Base-by-base conservation (phyloP, 2,329 filamentous ascomycete species). In the Zymoseptoria pseudotritici region DNA sequence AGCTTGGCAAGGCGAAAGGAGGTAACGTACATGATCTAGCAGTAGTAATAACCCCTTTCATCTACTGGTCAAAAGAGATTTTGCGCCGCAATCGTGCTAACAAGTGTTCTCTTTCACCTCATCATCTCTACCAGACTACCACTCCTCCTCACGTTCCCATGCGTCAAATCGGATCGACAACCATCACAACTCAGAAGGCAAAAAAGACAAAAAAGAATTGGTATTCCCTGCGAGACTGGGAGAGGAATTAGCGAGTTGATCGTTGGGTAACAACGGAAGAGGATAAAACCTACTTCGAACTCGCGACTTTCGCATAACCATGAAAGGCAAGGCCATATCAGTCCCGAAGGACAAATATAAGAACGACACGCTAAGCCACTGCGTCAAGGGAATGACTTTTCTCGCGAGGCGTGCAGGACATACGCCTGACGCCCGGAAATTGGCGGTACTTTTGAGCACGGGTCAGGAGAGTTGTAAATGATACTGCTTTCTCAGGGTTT, bases 341-440 rank as follows among this genome's bases (percentile, higher is more conserved):
- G 56, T 65, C 60, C 64, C 60, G 60, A 50, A 53, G 61, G 54
- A 62, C 56, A 58, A 62, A 63, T 68, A 68, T 68, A 68, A 68
- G 66, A 68, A 68, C 66, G 66, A 68, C 66, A 68, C 66, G 66
- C 66, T 68, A 64, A 67, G 63, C 66, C 66, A 66, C 66, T 68
- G 66, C 66, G 66, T 68, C 66, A 68, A 64, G 54, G 61, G 66
- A 64, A 59, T 65, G 57, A 26, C 29, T 53, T 22, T 29, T 26
- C 10, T 24, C n/a, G 52, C 36, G 36, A 46, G 17, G 36, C 36
- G 52, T 53, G 50, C 20, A 53, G 52, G 22, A 29, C 22, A 19
- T 53, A 29, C 29, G 24, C 22, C 52, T 53, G 52, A 53, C 52
- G 19, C 22, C 52, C 52, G 52, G 29, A 26, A 53, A 62, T 51